A percentile compares a stretch with the other conserved stretches of the same genome.
Evolutionary conservation across 805 yeast species (phyloP).

Genomic region (Debaryomyces castellii): DNA sequence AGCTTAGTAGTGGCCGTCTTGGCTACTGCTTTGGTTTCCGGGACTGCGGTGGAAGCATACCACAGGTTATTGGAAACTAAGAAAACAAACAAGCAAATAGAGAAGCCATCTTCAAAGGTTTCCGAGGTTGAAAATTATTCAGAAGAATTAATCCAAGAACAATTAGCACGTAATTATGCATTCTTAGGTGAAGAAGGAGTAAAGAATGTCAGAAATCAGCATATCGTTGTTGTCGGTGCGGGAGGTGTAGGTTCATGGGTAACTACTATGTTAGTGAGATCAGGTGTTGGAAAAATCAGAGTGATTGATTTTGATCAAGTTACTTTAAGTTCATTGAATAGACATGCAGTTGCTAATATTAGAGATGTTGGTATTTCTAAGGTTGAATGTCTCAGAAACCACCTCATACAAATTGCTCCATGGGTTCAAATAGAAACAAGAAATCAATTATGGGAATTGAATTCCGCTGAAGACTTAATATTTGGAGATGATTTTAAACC

Average conservation of each 20-base stretch:
- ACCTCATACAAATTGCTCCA: conserved; percentile 78
- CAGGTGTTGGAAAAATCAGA: conserved; percentile 79
- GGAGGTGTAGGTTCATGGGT: conserved; percentile 99
- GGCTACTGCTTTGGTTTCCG: conserved; percentile 32
- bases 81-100: not conserved
- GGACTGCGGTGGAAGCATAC: conserved; percentile 33
- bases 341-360: conserved; percentile 93
- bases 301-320: conserved; percentile 96
- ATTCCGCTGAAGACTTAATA: conserved; percentile 61
- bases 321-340: conserved; percentile 82
- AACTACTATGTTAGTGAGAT: conserved; percentile 83
- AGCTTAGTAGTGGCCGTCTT: conserved; percentile 17
- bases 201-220: conserved; percentile 64
- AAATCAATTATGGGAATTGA: conserved; percentile 74
- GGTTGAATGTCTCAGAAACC: conserved; percentile 75
- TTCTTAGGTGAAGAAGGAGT: conserved; percentile 87
- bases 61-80: conserved; percentile 20
- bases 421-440: conserved; percentile 83
- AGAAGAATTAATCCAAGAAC: conserved; percentile 82
- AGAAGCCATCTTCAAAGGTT: not conserved
- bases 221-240: conserved; percentile 82
- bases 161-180: conserved; percentile 90
- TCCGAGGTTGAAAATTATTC: conserved; percentile 24
- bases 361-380: conserved; percentile 91
- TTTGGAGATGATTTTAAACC: conserved; percentile 53